Conservation (phyloP, 202 grass and related monocot genomes). For the Schoenoplectus tabernaemontani region DNA sequence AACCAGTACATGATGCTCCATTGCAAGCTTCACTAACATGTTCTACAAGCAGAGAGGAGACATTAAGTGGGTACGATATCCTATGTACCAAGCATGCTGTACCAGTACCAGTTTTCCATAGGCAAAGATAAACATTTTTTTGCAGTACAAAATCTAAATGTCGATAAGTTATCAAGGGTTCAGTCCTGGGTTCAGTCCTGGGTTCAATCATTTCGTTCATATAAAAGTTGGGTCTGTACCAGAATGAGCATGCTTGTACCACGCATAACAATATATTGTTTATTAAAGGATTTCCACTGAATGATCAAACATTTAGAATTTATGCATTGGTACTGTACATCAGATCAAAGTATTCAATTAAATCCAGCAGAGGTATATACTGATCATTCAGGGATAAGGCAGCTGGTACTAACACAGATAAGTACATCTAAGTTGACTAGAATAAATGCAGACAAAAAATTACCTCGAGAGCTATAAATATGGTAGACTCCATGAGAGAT, state of each 20-base stretch:
- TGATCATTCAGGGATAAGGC: background rate
- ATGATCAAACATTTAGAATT: background rate
- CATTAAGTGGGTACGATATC: background rate
- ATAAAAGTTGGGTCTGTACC: background rate
- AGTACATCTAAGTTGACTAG: background rate
- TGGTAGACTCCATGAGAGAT: constrained; percentile 64
- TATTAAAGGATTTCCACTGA: background rate
- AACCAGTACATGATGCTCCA: constrained; percentile 49
- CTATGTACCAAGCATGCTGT: background rate
- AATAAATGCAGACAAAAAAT: background rate
- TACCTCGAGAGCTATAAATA: constrained; percentile 81
- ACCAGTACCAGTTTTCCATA: background rate
- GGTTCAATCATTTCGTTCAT: background rate
- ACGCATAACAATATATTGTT: background rate
- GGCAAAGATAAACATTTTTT: background rate
- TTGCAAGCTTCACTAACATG: constrained; percentile 64
- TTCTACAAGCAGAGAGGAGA: constrained; percentile 40
- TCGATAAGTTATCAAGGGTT: background rate
- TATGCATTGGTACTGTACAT: background rate
- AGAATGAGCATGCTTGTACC: background rate
- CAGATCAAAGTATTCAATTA: background rate
- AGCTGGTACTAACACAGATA: background rate
- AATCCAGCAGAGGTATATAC: background rate
- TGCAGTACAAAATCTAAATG: background rate
- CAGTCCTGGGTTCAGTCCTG: background rate